Conservation (phyloP, 1,284 basidiomycete species). For the Puccinia triticina region DNA sequence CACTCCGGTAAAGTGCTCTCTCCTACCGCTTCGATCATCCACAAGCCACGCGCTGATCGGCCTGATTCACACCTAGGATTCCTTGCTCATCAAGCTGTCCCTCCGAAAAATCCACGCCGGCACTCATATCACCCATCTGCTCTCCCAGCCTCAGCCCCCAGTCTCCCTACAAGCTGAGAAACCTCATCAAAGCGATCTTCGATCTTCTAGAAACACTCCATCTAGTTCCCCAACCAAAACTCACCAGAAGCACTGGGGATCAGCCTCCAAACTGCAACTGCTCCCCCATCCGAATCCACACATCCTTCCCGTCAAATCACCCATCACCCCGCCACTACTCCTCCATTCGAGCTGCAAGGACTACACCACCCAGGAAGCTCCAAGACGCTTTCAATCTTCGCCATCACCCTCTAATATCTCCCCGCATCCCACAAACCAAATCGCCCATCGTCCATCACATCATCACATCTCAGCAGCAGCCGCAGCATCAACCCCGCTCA, state of each 20-base stretch:
- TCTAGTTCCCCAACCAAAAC: background rate
- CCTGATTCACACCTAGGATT: slow-evolving; percentile 17
- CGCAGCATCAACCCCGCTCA: background rate
- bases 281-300: background rate
- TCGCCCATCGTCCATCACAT: background rate
- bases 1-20: slow-evolving; percentile 10
- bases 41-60: background rate
- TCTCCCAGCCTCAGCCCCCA: background rate
- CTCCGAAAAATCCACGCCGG: slow-evolving; percentile 25
- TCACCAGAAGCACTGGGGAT: background rate
- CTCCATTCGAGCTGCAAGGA: too few species aligned
- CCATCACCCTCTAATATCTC: background rate
- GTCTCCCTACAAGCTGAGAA: background rate
- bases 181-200: background rate
- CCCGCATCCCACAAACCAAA: background rate
- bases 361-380: background rate
- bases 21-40: background rate
- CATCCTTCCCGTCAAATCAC: background rate
- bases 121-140: slow-evolving; percentile 21
- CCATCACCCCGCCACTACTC: too few species aligned
- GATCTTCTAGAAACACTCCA: background rate
- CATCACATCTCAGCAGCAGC: background rate
- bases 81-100: slow-evolving; percentile 36
- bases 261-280: too few species aligned
- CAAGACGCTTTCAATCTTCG: background rate